Evolutionary conservation across 2,329 filamentous ascomycete genomes (phyloP).

Genomic region (Aspergillus calidoustus): DNA sequence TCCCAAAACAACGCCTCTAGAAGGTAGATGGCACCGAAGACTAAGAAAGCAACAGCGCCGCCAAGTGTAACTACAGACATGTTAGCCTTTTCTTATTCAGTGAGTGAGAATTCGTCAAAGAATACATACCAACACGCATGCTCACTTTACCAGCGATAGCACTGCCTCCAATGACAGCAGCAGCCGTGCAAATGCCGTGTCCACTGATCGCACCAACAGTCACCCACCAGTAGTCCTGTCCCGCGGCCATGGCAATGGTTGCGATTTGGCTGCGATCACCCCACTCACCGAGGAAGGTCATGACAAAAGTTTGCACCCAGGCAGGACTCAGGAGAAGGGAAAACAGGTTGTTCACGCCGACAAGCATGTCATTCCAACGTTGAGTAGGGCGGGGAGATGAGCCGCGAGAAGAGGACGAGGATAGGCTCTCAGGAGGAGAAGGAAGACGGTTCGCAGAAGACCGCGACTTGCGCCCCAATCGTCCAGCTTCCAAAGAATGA

Average conservation of each 20-base stretch:
- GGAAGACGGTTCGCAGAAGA: conserved; percentile 73
- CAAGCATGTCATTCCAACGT: conserved; percentile 50
- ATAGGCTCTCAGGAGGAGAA: conserved; percentile 79
- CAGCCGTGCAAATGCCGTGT: conserved; percentile 86
- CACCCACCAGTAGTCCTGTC: conserved; percentile 99
- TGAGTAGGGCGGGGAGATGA: conserved; percentile 55
- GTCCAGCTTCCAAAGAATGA: conserved; percentile 79
- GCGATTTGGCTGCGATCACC: conserved; percentile 97
- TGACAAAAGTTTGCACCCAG: conserved; percentile 98
- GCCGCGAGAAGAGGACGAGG: conserved; percentile 71
- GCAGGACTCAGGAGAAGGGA: conserved; percentile 89
- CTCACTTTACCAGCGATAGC: conserved; percentile 94
- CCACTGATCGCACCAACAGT: conserved; percentile 85
- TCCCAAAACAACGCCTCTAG: conserved; percentile 71
- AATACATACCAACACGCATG: conserved; percentile 85
- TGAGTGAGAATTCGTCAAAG: not conserved
- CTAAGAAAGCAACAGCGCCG: conserved; percentile 84
- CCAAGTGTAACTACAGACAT: conserved; percentile 77
- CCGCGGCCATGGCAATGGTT: conserved; percentile 97
- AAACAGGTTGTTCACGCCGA: conserved; percentile 82
- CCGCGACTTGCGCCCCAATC: conserved; percentile 70
- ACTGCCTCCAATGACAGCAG: conserved; percentile 87
- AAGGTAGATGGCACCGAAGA: conserved; percentile 91
- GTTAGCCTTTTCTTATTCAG: conserved; percentile 29
- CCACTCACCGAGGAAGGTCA: conserved; percentile 99